Percentiles rank a stretch among this genome's conserved stretches.
Conservation (phyloP, 768 basidiomycete species). For the Myochromella boudieri region DNA sequence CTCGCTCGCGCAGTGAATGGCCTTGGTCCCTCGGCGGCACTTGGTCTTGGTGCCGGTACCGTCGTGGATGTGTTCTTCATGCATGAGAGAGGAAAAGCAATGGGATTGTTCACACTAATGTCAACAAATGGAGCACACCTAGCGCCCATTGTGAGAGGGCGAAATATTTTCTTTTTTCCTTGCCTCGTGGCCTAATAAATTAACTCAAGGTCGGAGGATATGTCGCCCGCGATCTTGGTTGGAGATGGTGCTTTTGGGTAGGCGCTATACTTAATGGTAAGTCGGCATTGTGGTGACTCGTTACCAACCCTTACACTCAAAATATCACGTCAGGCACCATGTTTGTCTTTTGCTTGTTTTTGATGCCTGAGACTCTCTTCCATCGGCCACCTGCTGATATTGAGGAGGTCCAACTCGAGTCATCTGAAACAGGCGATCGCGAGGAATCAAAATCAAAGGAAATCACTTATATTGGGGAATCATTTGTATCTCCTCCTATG, state of each 20-base stretch:
- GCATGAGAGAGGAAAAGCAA: constrained; percentile 41
- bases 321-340: constrained; percentile 18
- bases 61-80: constrained; percentile 35
- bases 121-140: constrained; percentile 40
- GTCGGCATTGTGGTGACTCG: not conserved
- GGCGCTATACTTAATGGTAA: constrained; percentile 41
- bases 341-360: constrained; percentile 34
- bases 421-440: constrained; percentile 13
- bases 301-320: not conserved
- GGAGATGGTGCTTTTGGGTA: constrained; percentile 46
- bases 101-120: constrained; percentile 43
- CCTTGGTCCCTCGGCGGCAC: constrained; percentile 32
- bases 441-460: constrained; percentile 8
- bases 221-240: constrained; percentile 34
- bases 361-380: constrained; percentile 43
- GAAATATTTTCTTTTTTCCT: too few species aligned
- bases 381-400: constrained; percentile 25
- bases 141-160: constrained; percentile 36
- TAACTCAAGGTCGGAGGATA: constrained; percentile 32
- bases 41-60: constrained; percentile 38
- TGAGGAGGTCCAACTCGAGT: constrained; percentile 10
- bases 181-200: not conserved
- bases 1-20: constrained; percentile 37
- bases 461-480: constrained; percentile 13
- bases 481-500: constrained; percentile 27